Evolutionary conservation across 257 asterid genomes (phyloP).

Genomic region (Solanum lycopersicoides): DNA sequence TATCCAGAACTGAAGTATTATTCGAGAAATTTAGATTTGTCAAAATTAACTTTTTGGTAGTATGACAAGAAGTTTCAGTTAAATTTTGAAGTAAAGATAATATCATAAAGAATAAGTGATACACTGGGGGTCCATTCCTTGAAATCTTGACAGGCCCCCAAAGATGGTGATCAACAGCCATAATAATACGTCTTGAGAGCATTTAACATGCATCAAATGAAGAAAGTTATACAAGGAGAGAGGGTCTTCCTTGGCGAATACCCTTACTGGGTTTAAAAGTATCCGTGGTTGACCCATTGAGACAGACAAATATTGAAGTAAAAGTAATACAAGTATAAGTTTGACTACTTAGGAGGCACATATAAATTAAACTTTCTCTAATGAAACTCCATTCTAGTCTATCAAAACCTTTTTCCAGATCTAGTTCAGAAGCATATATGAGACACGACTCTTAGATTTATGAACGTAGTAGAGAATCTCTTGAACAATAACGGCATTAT

Average conservation of each 20-base stretch:
- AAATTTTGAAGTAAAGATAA: background rate
- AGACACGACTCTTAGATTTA: background rate
- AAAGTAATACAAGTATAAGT: background rate
- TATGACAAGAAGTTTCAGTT: background rate
- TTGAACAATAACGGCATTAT: background rate
- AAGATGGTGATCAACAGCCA: background rate
- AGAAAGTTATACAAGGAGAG: background rate
- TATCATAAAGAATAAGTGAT: background rate
- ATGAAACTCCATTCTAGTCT: background rate
- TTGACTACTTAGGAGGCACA: background rate
- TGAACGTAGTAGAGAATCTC: background rate
- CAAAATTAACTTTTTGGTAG: background rate
- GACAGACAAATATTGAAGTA: background rate
- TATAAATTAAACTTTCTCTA: background rate
- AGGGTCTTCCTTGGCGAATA: background rate
- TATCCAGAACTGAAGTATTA: background rate
- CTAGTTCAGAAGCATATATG: background rate
- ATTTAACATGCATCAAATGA: background rate
- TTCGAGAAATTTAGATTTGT: background rate
- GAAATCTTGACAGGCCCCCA: background rate
- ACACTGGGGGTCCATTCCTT: background rate
- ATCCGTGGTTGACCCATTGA: background rate
- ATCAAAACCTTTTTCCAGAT: background rate
- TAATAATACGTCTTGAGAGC: background rate
- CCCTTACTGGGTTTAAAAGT: background rate